A percentile compares a stretch with the other conserved stretches of the same genome.
These are phyloP conservation scores for Aspergillus sclerotiicarbonarius DNA, from an alignment of 495 filamentous ascomycete genomes.

Conservation along the genomic window DNA sequence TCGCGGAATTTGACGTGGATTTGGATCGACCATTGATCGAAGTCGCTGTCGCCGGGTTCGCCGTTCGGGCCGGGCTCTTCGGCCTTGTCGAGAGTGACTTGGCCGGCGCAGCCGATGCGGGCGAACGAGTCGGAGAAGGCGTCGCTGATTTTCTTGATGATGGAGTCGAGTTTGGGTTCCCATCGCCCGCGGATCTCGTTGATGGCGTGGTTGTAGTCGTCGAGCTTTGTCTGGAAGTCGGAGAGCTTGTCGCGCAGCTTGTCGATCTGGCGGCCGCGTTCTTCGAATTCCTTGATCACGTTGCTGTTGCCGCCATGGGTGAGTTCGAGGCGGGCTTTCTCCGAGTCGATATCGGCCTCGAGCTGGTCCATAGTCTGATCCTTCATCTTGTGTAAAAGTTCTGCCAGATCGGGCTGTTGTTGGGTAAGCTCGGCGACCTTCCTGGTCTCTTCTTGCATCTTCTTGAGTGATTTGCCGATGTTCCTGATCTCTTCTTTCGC, in stretches of 20 bases:
- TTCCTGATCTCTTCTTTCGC: slow-evolving; percentile 30
- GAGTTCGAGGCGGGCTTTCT: slow-evolving; percentile 70
- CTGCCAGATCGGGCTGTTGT: slow-evolving; percentile 26
- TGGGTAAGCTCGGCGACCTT: slow-evolving; percentile 16
- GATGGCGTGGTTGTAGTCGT: slow-evolving; percentile 55
- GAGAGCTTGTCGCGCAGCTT: slow-evolving; percentile 50
- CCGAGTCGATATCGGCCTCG: slow-evolving; percentile 70
- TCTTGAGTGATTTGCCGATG: slow-evolving; percentile 31
- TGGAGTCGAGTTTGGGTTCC: slow-evolving; percentile 80
- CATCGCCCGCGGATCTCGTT: slow-evolving; percentile 58
- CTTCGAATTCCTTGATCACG: slow-evolving; percentile 76
- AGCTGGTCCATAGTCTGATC: slow-evolving; percentile 60
- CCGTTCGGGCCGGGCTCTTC: slow-evolving; percentile 38
- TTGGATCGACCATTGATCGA: slow-evolving; percentile 89
- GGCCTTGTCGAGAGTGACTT: slow-evolving; percentile 65
- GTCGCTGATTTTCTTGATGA: slow-evolving; percentile 78
- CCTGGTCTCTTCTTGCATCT: slow-evolving; percentile 36
- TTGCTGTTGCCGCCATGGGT: slow-evolving; percentile 76
- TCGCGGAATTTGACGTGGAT: slow-evolving; percentile 94
- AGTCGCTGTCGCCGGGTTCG: slow-evolving; percentile 66
- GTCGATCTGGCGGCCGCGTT: slow-evolving; percentile 59
- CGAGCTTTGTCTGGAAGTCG: slow-evolving; percentile 44
- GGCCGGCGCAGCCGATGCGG: slow-evolving; percentile 92
- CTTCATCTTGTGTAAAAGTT: slow-evolving; percentile 33
- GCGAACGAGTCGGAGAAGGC: slow-evolving; percentile 88